A percentile compares a stretch with the other conserved stretches of the same genome.
Evolutionary conservation across 2,329 filamentous ascomycete species (phyloP).

Genomic region (Trichoderma harzianum): DNA sequence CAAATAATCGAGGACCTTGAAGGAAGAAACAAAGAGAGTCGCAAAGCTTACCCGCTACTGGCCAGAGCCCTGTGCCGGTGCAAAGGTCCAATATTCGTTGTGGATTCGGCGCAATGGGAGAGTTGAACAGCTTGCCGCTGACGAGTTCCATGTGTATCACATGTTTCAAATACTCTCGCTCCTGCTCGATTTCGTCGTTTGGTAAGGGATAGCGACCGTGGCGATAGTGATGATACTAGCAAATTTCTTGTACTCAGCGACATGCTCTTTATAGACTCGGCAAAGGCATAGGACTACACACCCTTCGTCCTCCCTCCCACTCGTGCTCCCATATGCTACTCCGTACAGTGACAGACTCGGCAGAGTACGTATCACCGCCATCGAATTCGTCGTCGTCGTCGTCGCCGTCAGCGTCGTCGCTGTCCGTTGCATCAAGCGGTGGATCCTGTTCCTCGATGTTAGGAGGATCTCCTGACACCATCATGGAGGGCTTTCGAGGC

Average conservation of each 20-base stretch:
- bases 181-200: conserved; percentile 40
- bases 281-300: not conserved
- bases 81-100: conserved; percentile 41
- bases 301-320: conserved; percentile 17
- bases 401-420: not conserved
- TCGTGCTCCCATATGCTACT: conserved; percentile 20
- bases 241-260: not conserved
- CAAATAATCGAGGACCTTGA: not conserved
- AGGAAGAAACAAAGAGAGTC: no score
- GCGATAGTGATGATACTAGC: conserved; percentile 34
- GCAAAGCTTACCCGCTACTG: conserved; percentile 35
- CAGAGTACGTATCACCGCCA: not conserved
- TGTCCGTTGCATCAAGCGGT: conserved; percentile 12
- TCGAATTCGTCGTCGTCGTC: conserved; percentile 13
- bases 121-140: conserved; percentile 37
- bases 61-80: conserved; percentile 38
- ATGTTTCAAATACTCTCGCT: conserved; percentile 40
- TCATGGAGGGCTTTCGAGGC: not conserved
- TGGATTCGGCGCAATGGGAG: conserved; percentile 37
- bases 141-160: conserved; percentile 35
- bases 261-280: not conserved
- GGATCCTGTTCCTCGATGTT: conserved; percentile 14
- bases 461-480: not conserved
- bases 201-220: conserved; percentile 36
- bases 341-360: conserved; percentile 4